Percentiles rank a stretch among this genome's conserved stretches.
Evolutionary conservation across 768 basidiomycete genomes (phyloP).

Genomic region (Trametes gibbosa): DNA sequence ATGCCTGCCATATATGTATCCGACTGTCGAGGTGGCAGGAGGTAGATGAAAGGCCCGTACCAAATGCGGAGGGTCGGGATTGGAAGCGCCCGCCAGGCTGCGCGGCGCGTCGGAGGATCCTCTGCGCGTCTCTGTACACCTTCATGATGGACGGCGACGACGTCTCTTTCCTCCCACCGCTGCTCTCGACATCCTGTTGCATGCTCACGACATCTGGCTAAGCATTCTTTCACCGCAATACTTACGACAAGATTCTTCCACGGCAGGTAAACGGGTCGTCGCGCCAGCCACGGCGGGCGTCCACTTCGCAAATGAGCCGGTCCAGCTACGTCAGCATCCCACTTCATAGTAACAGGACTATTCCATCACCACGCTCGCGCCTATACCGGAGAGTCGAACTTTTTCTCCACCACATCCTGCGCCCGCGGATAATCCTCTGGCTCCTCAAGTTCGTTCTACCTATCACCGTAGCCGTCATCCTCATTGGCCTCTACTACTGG

Average conservation of each 20-base stretch:
- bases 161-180: background rate
- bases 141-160: background rate
- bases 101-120: too few relatives aligned
- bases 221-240: background rate
- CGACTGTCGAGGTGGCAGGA: too few relatives aligned
- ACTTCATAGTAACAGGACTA: background rate
- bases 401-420: constrained; percentile 6
- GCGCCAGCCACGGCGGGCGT: too few relatives aligned
- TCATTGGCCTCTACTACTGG: constrained; percentile 57
- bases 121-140: background rate
- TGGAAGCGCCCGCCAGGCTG: too few relatives aligned
- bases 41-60: too few relatives aligned
- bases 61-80: too few relatives aligned
- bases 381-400: background rate
- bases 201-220: background rate
- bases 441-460: constrained; percentile 23
- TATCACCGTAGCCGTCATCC: constrained; percentile 29
- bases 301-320: background rate
- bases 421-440: constrained; percentile 19
- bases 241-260: background rate
- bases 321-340: background rate
- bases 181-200: background rate
- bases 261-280: too few relatives aligned
- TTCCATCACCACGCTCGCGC: background rate
- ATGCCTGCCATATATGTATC: too few relatives aligned